phyloP scores from a whole-genome alignment of 2,329 filamentous ascomycete genomes.

The Sclerotinia nivalis region DNA sequence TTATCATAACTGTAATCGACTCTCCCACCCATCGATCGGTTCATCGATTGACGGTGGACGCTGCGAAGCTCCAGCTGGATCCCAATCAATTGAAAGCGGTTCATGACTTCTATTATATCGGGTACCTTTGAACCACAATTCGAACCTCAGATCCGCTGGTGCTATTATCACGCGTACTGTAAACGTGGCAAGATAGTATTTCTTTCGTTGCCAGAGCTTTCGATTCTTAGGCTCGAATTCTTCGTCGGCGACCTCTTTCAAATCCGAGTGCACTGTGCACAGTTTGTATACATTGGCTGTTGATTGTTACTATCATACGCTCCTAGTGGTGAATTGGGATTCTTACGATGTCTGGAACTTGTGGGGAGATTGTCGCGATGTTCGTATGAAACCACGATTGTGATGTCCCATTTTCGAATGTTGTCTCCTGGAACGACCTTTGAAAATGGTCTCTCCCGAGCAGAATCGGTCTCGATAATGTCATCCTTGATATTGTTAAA shows the following conservation, averaged over 20 bases:
- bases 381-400: slow-evolving; percentile 46
- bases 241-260: slow-evolving; percentile 44
- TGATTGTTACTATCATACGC: neutral
- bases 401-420: slow-evolving; percentile 44
- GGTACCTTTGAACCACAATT: slow-evolving; percentile 47
- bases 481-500: slow-evolving; percentile 43
- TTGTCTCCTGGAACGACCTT: slow-evolving; percentile 42
- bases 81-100: slow-evolving; percentile 25
- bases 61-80: slow-evolving; percentile 17
- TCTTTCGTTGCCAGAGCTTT: slow-evolving; percentile 42
- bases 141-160: slow-evolving; percentile 54
- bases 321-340: neutral
- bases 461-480: slow-evolving; percentile 42
- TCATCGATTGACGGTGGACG: slow-evolving; percentile 12
- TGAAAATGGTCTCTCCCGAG: slow-evolving; percentile 37
- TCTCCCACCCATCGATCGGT: slow-evolving; percentile 15
- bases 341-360: slow-evolving; percentile 45
- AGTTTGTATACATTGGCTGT: slow-evolving; percentile 45
- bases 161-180: slow-evolving; percentile 57
- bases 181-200: slow-evolving; percentile 47
- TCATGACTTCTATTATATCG: slow-evolving; percentile 35
- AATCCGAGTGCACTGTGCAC: slow-evolving; percentile 46
- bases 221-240: slow-evolving; percentile 46
- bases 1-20: neutral
- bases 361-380: slow-evolving; percentile 44